Evolutionary conservation across 2,329 filamentous ascomycete species (phyloP), one percentile per base, ranked within the genome.

Genomic region (Fusarium hostae): DNA sequence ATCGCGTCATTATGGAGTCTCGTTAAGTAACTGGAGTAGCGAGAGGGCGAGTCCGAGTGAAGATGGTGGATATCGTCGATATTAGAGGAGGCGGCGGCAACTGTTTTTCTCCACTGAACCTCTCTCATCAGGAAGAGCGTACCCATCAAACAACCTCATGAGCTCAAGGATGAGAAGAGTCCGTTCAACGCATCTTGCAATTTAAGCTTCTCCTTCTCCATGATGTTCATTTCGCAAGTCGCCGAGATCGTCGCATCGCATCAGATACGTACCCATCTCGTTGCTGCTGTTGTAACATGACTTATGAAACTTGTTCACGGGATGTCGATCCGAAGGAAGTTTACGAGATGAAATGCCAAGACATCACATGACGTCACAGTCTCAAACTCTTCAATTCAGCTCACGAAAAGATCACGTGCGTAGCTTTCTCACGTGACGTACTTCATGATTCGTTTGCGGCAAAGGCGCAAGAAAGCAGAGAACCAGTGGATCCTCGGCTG

Each of bases 1-100:
- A 66, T 72, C 57, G 66, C 70, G 70, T 72, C 70, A 73, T 67
- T 59, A 72, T 67, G 65, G 69, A 32, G 61, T 59, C 69, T 41
- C 11, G 40, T 41, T 35, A 56, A 68, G 64, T 43, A 51, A 64
- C 3, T 52, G 30, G 48, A 45, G 44, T 47, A 44, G 51, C 50
- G 44, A 59, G 37, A 68, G 40, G 47, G 20, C 55, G 60, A 65
- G 50, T 68, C 40, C 39, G 43, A 64, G 56, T 26, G 26, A 30
- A 54, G 26, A 48, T 20, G 30, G 69, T 72, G 69, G 69, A 70
- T 72, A 72, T 72, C 20, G 35, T 66, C 24, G 34, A 63, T 51
- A 48, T 62, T 63, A 24, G 24, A 64, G 56, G 54, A 66, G 62
- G 41, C 40, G 45, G 39, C 59, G 37, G 60, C 60, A 62, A 67